Evolutionary conservation across 2,329 filamentous ascomycete species (phyloP).

Genomic region (Colletotrichum sp.): DNA sequence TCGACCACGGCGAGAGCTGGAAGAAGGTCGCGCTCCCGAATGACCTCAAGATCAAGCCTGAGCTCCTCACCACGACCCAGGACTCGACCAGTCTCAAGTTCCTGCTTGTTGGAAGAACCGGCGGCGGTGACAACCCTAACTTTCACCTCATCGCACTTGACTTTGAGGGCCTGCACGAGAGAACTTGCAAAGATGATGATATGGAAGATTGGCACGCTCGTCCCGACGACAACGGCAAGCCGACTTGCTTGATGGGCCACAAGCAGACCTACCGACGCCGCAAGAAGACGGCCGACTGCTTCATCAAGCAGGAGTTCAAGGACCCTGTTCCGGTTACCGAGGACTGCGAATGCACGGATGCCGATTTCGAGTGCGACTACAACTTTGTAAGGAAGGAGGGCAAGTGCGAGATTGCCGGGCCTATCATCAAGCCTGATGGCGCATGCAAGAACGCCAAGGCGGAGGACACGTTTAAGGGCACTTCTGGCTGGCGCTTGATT

Average conservation of each 20-base stretch:
- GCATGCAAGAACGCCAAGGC: constrained; percentile 70
- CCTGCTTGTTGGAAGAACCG: constrained; percentile 70
- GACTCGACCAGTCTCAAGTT: constrained; percentile 96
- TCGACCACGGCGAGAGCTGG: constrained; percentile 91
- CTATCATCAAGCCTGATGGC: constrained; percentile 70
- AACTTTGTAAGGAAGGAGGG: constrained; percentile 75
- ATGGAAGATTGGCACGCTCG: constrained; percentile 91
- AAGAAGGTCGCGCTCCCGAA: constrained; percentile 70
- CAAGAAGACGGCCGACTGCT: constrained; percentile 88
- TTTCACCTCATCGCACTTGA: constrained; percentile 78
- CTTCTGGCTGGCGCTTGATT: constrained; percentile 91
- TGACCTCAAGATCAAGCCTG: constrained; percentile 70
- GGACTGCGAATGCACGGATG: constrained; percentile 79
- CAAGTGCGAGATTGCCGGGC: constrained; percentile 67
- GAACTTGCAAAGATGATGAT: constrained; percentile 77
- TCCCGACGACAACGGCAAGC: constrained; percentile 77
- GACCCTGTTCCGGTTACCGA: constrained; percentile 74
- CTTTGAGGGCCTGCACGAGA: constrained; percentile 81
- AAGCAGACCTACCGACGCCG: constrained; percentile 86
- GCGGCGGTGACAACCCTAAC: constrained; percentile 53
- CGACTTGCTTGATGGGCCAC: constrained; percentile 94
- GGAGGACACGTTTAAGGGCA: constrained; percentile 79
- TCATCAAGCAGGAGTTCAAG: constrained; percentile 85
- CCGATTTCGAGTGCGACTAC: constrained; percentile 96
- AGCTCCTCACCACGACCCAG: constrained; percentile 82